Evolutionary conservation across 2,329 filamentous ascomycete genomes (phyloP).

Genomic region (Fusarium lyarnte): DNA sequence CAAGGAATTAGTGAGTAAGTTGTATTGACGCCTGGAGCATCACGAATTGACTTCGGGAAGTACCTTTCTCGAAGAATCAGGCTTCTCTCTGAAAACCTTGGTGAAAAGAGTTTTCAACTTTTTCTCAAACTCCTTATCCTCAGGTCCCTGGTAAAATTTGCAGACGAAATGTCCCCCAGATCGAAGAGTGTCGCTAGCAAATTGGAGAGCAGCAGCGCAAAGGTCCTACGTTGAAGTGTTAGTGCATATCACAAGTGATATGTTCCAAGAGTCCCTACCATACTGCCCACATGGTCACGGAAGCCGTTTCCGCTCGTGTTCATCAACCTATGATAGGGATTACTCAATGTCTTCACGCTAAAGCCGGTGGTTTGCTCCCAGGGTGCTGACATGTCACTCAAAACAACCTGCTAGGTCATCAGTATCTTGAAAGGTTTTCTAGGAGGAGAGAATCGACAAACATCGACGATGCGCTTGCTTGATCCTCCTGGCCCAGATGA

Average conservation of each 20-base stretch:
- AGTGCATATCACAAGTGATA: neutral
- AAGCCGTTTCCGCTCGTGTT: slow-evolving; percentile 92
- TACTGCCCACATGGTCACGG: slow-evolving; percentile 90
- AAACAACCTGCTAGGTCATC: slow-evolving; percentile 69
- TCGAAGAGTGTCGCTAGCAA: slow-evolving; percentile 85
- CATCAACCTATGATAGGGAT: slow-evolving; percentile 98
- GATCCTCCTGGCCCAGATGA: slow-evolving; percentile 19
- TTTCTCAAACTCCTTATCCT: slow-evolving; percentile 82
- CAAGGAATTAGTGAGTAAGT: slow-evolving; percentile 3
- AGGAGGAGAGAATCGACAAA: slow-evolving; percentile 46
- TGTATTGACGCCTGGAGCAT: neutral
- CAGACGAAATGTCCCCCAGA: slow-evolving; percentile 90
- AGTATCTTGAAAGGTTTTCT: slow-evolving; percentile 6
- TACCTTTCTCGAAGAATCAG: slow-evolving; percentile 88
- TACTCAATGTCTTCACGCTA: slow-evolving; percentile 90
- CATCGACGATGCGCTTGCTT: slow-evolving; percentile 72
- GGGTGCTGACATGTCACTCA: slow-evolving; percentile 99
- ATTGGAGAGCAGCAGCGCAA: slow-evolving; percentile 84
- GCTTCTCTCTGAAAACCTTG: slow-evolving; percentile 87
- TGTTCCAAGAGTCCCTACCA: slow-evolving; percentile 70
- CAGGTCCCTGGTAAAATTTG: slow-evolving; percentile 94
- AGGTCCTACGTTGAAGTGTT: slow-evolving; percentile 72
- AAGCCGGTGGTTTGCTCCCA: slow-evolving; percentile 84
- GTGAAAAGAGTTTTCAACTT: slow-evolving; percentile 80
- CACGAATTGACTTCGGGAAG: neutral